phyloP scores from a whole-genome alignment of 1,284 basidiomycete genomes.

The Porogramme epimiltina region DNA sequence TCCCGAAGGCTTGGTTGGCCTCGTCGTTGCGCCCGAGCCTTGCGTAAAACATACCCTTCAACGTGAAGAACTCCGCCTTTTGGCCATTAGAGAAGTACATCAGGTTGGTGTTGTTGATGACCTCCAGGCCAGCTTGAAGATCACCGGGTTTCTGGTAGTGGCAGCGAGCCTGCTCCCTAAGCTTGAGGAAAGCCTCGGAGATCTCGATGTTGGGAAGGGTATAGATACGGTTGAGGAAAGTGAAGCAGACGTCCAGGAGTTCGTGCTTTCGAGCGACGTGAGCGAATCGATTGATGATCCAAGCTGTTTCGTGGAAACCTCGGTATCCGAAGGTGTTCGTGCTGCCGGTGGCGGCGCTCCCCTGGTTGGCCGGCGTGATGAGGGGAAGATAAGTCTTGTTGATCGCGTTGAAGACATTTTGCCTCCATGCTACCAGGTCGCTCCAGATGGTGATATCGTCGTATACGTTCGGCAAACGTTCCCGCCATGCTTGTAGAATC shows the following conservation, averaged over 20 bases:
- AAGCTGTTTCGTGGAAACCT: conserved; percentile 99
- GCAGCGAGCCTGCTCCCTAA: conserved; percentile 98
- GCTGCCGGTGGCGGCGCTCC: conserved; percentile 52
- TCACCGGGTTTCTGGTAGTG: conserved; percentile 97
- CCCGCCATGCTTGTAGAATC: conserved; percentile 96
- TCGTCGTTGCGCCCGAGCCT: conserved; percentile 88
- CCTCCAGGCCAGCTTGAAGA: conserved; percentile 91
- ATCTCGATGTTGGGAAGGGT: conserved; percentile 99
- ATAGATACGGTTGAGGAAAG: conserved; percentile 96
- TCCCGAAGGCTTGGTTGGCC: conserved; percentile 90
- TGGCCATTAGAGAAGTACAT: conserved; percentile 96
- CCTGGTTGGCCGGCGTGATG: conserved; percentile 58
- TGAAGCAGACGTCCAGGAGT: conserved; percentile 95
- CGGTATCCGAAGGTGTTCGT: conserved; percentile 92
- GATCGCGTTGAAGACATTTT: conserved; percentile 91
- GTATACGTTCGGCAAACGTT: conserved; percentile 93
- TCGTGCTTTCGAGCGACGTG: conserved; percentile 98
- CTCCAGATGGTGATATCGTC: conserved; percentile 99
- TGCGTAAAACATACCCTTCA: conserved; percentile 99
- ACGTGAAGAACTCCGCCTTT: conserved; percentile 99
- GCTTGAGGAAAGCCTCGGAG: conserved; percentile 98
- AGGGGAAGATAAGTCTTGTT: conserved; percentile 97
- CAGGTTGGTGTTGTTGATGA: conserved; percentile 99
- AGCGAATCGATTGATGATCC: conserved; percentile 99
- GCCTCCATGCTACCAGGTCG: conserved; percentile 97